phyloP scores from a whole-genome alignment of 768 basidiomycete genomes.

The Serendipita vermifera region DNA sequence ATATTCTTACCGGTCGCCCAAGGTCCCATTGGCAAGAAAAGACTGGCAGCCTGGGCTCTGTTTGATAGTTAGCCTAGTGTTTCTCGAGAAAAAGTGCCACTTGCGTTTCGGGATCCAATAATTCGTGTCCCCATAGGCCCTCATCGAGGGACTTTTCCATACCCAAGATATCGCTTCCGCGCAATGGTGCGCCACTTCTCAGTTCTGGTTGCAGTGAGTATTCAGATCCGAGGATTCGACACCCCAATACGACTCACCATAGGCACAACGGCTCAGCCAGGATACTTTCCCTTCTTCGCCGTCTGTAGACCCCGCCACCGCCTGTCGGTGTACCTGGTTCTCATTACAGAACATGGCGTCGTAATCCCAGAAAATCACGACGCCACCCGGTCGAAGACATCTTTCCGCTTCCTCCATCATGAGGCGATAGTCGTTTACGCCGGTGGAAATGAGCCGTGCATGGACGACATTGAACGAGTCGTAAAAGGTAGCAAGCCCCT shows the following conservation, averaged over 20 bases:
- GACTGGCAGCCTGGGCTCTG: not conserved
- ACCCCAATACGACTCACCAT: not conserved
- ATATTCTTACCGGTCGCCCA: not conserved
- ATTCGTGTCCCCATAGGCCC: not conserved
- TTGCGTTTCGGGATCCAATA: conserved; percentile 3
- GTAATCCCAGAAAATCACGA: not conserved
- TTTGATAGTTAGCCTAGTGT: not conserved
- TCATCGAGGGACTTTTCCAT: conserved; percentile 2
- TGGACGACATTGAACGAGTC: conserved; percentile 10
- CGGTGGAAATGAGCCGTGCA: conserved; percentile 9
- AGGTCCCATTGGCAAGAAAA: conserved; percentile 3
- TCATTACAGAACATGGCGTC: not conserved
- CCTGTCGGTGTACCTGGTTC: not conserved
- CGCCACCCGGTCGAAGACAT: not conserved
- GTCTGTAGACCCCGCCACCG: not conserved
- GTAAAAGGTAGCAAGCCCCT: conserved; percentile 9
- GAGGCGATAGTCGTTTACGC: conserved; percentile 5
- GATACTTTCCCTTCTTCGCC: not conserved
- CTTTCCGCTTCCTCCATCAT: conserved; percentile 7
- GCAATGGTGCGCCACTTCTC: not conserved
- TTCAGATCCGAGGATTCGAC: not conserved
- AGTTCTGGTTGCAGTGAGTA: not conserved
- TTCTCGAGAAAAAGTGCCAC: not conserved
- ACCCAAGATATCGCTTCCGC: conserved; percentile 4
- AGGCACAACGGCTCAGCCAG: not conserved